Conservation (phyloP, 1,284 basidiomycete genomes). For the Porodaedalea pini region DNA sequence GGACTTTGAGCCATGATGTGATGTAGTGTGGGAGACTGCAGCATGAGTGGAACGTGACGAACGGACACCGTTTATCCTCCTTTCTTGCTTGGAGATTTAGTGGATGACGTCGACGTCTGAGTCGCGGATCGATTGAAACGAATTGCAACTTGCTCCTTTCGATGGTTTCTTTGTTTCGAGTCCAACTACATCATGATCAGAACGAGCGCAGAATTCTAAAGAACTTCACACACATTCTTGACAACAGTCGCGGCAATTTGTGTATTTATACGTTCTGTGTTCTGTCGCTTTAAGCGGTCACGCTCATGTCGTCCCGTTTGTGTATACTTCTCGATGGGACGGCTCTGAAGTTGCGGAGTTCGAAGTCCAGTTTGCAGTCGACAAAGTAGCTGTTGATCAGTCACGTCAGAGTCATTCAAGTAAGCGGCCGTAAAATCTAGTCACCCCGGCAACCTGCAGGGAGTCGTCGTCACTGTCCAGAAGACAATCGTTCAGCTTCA, state of each 20-base stretch:
- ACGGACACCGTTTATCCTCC: neutral
- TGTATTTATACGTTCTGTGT: constrained; percentile 14
- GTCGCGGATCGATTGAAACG: neutral
- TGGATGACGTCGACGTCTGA: neutral
- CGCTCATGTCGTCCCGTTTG: constrained; percentile 8
- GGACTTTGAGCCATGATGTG: neutral
- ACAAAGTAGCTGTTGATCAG: constrained; percentile 1
- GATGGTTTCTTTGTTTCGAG: neutral
- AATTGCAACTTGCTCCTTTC: neutral
- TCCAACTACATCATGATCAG: neutral
- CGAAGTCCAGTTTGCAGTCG: neutral
- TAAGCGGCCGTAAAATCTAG: neutral
- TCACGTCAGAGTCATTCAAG: neutral
- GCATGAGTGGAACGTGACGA: neutral
- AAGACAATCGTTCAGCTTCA: constrained; percentile 17
- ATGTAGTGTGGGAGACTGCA: neutral
- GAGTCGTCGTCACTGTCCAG: constrained; percentile 34
- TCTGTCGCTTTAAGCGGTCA: constrained; percentile 1
- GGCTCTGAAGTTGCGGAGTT: neutral
- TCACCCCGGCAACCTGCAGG: constrained; percentile 43
- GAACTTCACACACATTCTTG: constrained; percentile 12
- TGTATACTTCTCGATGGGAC: neutral
- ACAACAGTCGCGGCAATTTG: constrained; percentile 6
- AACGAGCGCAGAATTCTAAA: too few relatives aligned
- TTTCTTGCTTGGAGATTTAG: neutral